A percentile compares a stretch with the other conserved stretches of the same genome.
These are phyloP conservation scores for Avena atlantica DNA, from an alignment of 176 grass and related monocot genomes.

Conservation along the genomic window DNA sequence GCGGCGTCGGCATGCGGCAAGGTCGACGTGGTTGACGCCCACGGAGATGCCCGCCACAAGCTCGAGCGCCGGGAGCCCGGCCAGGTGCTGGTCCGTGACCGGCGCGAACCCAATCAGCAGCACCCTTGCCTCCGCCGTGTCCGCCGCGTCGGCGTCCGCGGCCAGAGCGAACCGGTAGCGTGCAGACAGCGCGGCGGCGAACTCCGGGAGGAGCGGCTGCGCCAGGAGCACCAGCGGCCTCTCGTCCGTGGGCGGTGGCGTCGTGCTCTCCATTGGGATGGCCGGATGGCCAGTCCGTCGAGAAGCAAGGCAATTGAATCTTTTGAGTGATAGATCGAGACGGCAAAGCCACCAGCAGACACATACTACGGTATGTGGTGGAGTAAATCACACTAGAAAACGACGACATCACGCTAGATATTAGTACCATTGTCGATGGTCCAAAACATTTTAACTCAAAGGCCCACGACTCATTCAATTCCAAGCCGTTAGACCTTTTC, in stretches of 20 bases:
- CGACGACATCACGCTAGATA: no score
- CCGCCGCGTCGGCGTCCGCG: neutral
- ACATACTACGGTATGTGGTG: no score
- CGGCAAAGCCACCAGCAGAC: no score
- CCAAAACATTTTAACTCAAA: no score
- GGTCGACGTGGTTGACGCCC: conserved; percentile 67
- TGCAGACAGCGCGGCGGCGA: neutral
- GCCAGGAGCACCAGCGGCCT: conserved; percentile 43
- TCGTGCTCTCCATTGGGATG: no score
- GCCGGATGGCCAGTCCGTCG: no score
- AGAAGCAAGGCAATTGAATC: no score
- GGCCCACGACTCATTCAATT: no score
- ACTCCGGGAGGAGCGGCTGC: neutral
- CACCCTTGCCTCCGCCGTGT: neutral
- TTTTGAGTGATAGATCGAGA: no score
- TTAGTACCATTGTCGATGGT: no score
- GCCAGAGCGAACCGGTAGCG: neutral
- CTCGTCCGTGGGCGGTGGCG: neutral
- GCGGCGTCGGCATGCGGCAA: conserved; percentile 38
- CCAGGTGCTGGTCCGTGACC: conserved; percentile 34
- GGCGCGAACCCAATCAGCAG: neutral
- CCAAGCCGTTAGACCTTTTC: no score
- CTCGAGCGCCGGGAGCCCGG: conserved; percentile 42
- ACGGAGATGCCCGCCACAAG: conserved; percentile 47
- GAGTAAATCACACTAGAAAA: no score